phyloP scores from a whole-genome alignment of 371 early-diverging fungal genomes.

The Mortierella sp. region DNA sequence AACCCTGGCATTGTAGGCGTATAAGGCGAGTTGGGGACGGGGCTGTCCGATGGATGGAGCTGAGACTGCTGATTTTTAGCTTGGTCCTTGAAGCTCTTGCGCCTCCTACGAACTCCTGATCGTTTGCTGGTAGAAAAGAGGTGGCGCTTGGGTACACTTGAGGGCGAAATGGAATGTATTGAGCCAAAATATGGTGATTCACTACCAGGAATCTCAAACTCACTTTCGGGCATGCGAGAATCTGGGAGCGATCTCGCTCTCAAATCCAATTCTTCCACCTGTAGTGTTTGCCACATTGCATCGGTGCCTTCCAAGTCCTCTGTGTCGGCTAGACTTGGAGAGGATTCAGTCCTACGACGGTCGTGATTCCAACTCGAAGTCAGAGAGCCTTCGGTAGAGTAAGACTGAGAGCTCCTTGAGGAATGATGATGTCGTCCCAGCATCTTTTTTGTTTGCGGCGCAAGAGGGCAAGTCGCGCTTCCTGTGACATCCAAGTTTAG shows the following conservation, averaged over 20 bases:
- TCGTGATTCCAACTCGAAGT: slow-evolving; percentile 18
- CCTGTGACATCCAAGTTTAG: slow-evolving; percentile 49
- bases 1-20: slow-evolving; percentile 29
- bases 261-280: slow-evolving; percentile 7
- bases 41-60: slow-evolving; percentile 26
- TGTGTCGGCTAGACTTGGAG: slow-evolving; percentile 10
- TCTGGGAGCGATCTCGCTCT: slow-evolving; percentile 11
- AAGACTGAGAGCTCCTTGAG: slow-evolving; percentile 10
- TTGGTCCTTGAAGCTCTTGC: slow-evolving; percentile 44
- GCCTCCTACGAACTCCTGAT: slow-evolving; percentile 40
- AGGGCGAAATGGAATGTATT: slow-evolving; percentile 29
- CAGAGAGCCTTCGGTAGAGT: slow-evolving; percentile 15
- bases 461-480: slow-evolving; percentile 47
- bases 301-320: slow-evolving; percentile 23
- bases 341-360: slow-evolving; percentile 28
- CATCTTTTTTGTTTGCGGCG: slow-evolving; percentile 45
- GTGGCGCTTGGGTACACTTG: slow-evolving; percentile 34
- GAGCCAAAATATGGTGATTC: slow-evolving; percentile 35
- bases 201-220: slow-evolving; percentile 11
- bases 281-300: slow-evolving; percentile 47
- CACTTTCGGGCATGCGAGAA: slow-evolving; percentile 4
- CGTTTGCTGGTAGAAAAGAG: slow-evolving; percentile 44
- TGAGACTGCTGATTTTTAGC: slow-evolving; percentile 6
- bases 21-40: slow-evolving; percentile 33
- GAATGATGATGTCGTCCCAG: slow-evolving; percentile 32